Percentiles rank a stretch among this genome's conserved stretches.
These are phyloP conservation scores for Lotmaria passim DNA, from an alignment of 208 protist species.

Conservation along the genomic window DNA sequence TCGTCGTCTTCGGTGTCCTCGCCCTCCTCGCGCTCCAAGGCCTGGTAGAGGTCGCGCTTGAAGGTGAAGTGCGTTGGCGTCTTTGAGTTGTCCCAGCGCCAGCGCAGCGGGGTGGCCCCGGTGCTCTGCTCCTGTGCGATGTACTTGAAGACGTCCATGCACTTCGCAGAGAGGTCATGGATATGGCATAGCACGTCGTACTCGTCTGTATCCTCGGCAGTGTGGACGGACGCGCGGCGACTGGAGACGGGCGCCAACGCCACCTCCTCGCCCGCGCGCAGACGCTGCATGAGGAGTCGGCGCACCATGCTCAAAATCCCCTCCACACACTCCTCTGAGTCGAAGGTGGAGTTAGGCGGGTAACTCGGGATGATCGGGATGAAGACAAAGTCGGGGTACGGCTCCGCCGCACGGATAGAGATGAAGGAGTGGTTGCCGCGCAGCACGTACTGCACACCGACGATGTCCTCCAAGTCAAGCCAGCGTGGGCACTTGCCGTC, in stretches of 20 bases:
- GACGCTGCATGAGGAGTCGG: slow-evolving; percentile 47
- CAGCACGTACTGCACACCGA: slow-evolving; percentile 49
- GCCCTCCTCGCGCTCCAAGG: slow-evolving; percentile 41
- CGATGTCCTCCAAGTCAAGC: slow-evolving; percentile 47
- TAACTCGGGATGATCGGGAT: slow-evolving; percentile 51
- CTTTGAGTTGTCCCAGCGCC: slow-evolving; percentile 55
- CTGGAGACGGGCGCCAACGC: slow-evolving; percentile 34
- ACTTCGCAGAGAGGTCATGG: slow-evolving; percentile 28
- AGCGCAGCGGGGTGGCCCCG: slow-evolving; percentile 39
- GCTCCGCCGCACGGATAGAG: slow-evolving; percentile 34
- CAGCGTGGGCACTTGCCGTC: slow-evolving; percentile 54
- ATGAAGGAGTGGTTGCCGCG: slow-evolving; percentile 48
- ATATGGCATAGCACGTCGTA: slow-evolving; percentile 49
- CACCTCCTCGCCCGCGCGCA: slow-evolving; percentile 44
- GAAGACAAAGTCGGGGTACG: slow-evolving; percentile 52
- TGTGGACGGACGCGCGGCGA: slow-evolving; percentile 15
- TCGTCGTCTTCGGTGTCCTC: slow-evolving; percentile 44
- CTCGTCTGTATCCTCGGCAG: slow-evolving; percentile 35
- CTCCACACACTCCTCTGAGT: slow-evolving; percentile 47
- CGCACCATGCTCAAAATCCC: slow-evolving; percentile 48
- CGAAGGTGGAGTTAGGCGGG: slow-evolving; percentile 44
- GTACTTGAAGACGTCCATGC: slow-evolving; percentile 50
- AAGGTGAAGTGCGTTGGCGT: slow-evolving; percentile 54
- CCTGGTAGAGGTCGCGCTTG: slow-evolving; percentile 42
- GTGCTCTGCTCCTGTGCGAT: slow-evolving; percentile 35